Evolutionary conservation across 805 yeast species (phyloP), one percentile per base, ranked within the genome.

Genomic region (Candida pini): DNA sequence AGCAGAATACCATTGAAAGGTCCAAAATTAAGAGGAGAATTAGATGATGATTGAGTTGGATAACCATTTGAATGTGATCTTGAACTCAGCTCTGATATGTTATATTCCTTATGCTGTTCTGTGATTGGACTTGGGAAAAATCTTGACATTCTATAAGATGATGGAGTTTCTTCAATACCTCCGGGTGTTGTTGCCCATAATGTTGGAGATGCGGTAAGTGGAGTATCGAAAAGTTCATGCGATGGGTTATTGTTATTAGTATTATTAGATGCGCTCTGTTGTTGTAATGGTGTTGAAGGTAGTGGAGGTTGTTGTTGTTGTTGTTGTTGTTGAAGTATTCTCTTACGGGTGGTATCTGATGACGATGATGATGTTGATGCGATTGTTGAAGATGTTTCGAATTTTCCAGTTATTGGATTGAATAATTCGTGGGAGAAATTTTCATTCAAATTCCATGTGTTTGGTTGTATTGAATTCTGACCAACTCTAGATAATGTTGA

Each of bases 51-150:
- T 10, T 48, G 21, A 9, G 48, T 42, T 24, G 43, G 30, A 13
- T 28, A 33, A 2, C 52, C 56, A 4, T 43, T 34, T 2, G 53
- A 45, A 7, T 46, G 42, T 2, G 56, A 41, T 13, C 51, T 35
- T 9, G 36, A 34, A 15, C 40, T 37, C 28, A 30, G 26, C n/a
- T 35, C 44, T 10, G 29, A 17, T 13, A 28, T 27, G 17, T 17
- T 28, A 19, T 36, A 37, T 4, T 49, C 53, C 13, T 34, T 34
- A 9, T 43, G 40, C 15, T 47, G 52, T 16, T 53, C 59, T 6
- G 41, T 24, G 4, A 44, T 33, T 4, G 64, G 64, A 22, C 60
- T 55, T 3, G 66, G 66, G 33, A 60, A 60, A 33, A 60, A 60
- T 18, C 65, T 40, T 4, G 64, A 54, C 48, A 53, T 52, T 15